These are phyloP conservation scores for Petunia secreta DNA, from an alignment of 257 asterid genomes.

Conservation along the genomic window DNA sequence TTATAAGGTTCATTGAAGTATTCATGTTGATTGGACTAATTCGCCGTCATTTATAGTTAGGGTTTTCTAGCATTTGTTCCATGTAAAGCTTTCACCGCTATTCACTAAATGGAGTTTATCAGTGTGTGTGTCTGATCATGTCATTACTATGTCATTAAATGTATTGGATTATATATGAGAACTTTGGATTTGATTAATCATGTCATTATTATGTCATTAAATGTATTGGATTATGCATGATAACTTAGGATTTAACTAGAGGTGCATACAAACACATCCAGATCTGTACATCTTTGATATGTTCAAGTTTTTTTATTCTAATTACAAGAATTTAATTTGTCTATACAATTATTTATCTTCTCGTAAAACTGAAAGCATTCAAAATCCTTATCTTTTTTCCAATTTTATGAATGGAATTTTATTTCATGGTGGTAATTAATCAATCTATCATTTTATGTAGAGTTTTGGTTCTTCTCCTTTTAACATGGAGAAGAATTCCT, in stretches of 20 bases:
- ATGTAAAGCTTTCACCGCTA: not conserved
- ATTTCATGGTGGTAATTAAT: conserved; percentile 21
- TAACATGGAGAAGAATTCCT: conserved; percentile 46
- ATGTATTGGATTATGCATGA: too few species aligned
- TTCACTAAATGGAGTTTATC: not conserved
- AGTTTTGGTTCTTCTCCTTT: conserved; percentile 32
- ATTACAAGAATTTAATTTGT: not conserved
- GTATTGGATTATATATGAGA: not conserved
- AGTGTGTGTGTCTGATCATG: not conserved
- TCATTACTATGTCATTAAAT: conserved; percentile 4
- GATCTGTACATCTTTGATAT: not conserved
- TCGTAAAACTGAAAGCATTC: too few species aligned
- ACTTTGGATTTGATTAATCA: too few species aligned
- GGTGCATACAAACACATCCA: not conserved
- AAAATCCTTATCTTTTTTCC: not conserved
- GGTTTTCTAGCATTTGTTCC: conserved; percentile 40
- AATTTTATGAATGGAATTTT: conserved; percentile 30
- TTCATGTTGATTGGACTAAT: not conserved
- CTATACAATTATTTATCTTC: not conserved
- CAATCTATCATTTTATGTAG: conserved; percentile 18
- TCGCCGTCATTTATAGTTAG: conserved; percentile 38
- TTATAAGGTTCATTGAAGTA: conserved; percentile 23
- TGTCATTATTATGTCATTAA: too few species aligned
- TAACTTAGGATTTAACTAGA: not conserved
- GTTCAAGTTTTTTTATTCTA: not conserved